Percentiles rank a stretch among this genome's conserved stretches.
These are phyloP conservation scores for Coemansia sp. DNA, from an alignment of 192 early-diverging fungal species.

Conservation along the genomic window DNA sequence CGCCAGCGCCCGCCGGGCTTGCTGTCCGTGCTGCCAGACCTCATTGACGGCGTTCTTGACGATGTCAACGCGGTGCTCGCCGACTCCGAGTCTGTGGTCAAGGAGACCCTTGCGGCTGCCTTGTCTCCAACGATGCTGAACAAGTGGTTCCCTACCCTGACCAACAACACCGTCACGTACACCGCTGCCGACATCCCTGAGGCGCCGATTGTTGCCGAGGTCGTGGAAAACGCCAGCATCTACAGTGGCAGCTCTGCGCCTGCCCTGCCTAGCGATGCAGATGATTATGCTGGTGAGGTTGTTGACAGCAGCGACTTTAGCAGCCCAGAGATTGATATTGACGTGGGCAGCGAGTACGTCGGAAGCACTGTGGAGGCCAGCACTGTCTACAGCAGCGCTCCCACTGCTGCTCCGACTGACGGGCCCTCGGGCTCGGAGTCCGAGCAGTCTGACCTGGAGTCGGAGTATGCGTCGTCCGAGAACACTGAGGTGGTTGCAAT, in stretches of 20 bases:
- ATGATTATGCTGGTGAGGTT: slow-evolving; percentile 10
- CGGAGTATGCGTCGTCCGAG: not conserved
- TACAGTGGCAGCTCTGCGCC: slow-evolving; percentile 5
- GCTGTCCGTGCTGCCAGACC: slow-evolving; percentile 25
- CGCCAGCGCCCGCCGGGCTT: not conserved
- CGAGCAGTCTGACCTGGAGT: slow-evolving; percentile 1
- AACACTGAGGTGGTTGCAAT: not conserved
- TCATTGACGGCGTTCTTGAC: slow-evolving; percentile 40
- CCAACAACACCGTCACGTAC: slow-evolving; percentile 22
- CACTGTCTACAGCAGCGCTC: slow-evolving; percentile 3
- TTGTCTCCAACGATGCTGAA: slow-evolving; percentile 27
- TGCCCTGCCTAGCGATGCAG: slow-evolving; percentile 4
- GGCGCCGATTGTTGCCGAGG: slow-evolving; percentile 9
- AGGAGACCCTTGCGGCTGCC: slow-evolving; percentile 16
- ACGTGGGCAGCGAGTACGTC: not conserved
- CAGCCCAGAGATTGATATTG: slow-evolving; percentile 1
- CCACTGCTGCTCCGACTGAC: not conserved
- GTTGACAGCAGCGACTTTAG: slow-evolving; percentile 4
- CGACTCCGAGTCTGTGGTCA: slow-evolving; percentile 30
- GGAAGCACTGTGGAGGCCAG: slow-evolving; percentile 7
- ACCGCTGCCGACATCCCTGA: slow-evolving; percentile 15
- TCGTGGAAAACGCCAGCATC: not conserved
- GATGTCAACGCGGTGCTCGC: slow-evolving; percentile 35
- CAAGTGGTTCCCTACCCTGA: slow-evolving; percentile 50
- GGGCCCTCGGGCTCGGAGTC: not conserved